Conservation (phyloP, 371 early-diverging fungal genomes). For the Mortierella sp. region DNA sequence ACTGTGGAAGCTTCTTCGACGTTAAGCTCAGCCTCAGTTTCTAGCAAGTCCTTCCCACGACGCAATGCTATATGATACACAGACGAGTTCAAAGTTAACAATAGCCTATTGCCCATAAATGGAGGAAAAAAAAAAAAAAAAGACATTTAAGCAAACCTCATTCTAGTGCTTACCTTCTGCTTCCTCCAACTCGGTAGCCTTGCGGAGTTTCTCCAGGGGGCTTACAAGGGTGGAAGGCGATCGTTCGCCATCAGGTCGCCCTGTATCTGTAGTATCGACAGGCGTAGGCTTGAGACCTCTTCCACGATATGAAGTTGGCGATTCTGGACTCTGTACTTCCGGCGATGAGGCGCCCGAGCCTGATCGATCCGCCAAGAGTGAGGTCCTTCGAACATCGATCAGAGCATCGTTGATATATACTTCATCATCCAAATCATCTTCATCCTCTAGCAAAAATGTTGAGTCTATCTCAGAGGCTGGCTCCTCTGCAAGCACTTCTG, state of each 20-base stretch:
- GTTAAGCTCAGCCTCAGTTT: slow-evolving; percentile 34
- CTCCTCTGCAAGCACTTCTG: slow-evolving; percentile 20
- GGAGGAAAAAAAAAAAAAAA: background rate
- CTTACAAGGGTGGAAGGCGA: slow-evolving; percentile 41
- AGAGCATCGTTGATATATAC: slow-evolving; percentile 36
- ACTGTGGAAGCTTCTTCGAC: background rate
- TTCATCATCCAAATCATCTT: slow-evolving; percentile 63
- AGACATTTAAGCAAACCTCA: background rate
- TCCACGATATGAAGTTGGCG: slow-evolving; percentile 10
- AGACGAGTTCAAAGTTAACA: background rate
- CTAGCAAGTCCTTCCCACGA: slow-evolving; percentile 45
- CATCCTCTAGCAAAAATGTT: slow-evolving; percentile 69
- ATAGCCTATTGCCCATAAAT: background rate
- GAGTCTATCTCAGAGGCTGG: slow-evolving; percentile 8
- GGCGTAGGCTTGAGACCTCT: slow-evolving; percentile 36
- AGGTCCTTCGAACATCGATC: slow-evolving; percentile 33
- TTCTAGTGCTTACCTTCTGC: slow-evolving; percentile 45
- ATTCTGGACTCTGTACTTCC: slow-evolving; percentile 6
- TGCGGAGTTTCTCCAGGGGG: slow-evolving; percentile 57
- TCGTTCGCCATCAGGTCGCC: slow-evolving; percentile 18
- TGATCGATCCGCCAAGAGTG: slow-evolving; percentile 16
- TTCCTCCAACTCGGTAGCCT: slow-evolving; percentile 62
- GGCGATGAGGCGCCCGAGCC: background rate
- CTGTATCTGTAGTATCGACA: slow-evolving; percentile 8
- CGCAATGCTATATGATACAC: slow-evolving; percentile 28